phyloP scores from a whole-genome alignment of 1,284 basidiomycete genomes.

The Ceratobasidium sp. region DNA sequence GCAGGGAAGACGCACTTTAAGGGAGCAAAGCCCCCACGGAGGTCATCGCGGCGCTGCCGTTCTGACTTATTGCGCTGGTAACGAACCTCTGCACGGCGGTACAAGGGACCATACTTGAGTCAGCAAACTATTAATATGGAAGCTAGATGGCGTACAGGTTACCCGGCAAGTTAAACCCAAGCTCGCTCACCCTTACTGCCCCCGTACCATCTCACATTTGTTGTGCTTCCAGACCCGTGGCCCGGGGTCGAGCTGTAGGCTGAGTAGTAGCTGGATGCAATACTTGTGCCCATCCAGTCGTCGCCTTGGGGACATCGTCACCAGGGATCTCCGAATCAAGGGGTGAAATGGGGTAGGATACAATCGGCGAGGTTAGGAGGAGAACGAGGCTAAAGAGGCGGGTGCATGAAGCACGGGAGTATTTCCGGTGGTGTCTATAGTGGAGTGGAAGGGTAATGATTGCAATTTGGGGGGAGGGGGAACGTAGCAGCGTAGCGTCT shows the following conservation, averaged over 20 bases:
- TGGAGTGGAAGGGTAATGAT: too few species aligned
- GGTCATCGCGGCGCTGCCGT: slow-evolving; percentile 87
- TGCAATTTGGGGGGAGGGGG: too few species aligned
- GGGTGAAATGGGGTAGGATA: slow-evolving; percentile 34
- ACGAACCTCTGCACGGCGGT: slow-evolving; percentile 84
- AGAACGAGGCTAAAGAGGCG: too few species aligned
- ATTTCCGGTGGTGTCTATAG: too few species aligned
- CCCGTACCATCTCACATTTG: slow-evolving; percentile 48
- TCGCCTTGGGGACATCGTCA: slow-evolving; percentile 45
- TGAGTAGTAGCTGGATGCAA: slow-evolving; percentile 21
- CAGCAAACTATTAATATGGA: slow-evolving; percentile 11
- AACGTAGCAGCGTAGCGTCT: too few species aligned
- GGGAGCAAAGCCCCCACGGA: slow-evolving; percentile 85
- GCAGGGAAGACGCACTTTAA: slow-evolving; percentile 87
- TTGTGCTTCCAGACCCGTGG: slow-evolving; percentile 21
- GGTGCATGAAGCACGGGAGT: too few species aligned
- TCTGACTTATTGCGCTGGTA: slow-evolving; percentile 88
- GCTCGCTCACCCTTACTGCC: slow-evolving; percentile 47
- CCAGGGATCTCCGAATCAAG: slow-evolving; percentile 49
- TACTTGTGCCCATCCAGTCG: slow-evolving; percentile 41
- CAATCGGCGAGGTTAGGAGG: too few species aligned
- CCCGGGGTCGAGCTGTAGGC: slow-evolving; percentile 44
- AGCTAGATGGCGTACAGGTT: slow-evolving; percentile 45
- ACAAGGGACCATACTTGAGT: slow-evolving; percentile 47
- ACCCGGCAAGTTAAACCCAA: slow-evolving; percentile 32